These are phyloP conservation scores for Hericium coralloides DNA, from an alignment of 768 basidiomycete genomes.

Conservation along the genomic window DNA sequence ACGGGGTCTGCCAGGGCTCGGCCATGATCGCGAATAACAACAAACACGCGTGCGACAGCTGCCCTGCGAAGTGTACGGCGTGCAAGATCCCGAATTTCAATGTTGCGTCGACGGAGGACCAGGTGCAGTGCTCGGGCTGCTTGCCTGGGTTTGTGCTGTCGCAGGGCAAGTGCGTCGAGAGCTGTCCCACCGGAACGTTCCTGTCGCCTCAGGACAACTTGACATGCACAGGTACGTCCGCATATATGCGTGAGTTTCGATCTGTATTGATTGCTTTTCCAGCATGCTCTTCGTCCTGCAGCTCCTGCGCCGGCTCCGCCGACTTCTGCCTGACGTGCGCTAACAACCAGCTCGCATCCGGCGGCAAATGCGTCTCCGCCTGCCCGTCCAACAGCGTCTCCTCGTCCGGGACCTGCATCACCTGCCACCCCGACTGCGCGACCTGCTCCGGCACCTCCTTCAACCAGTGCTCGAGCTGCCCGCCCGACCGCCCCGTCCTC, in stretches of 20 bases:
- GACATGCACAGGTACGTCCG: conserved; percentile 59
- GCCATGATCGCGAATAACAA: conserved; percentile 70
- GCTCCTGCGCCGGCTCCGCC: conserved; percentile 58
- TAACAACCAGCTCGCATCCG: conserved; percentile 53
- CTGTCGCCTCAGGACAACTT: conserved; percentile 61
- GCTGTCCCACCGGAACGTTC: conserved; percentile 70
- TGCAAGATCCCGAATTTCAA: conserved; percentile 71
- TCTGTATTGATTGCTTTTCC: conserved; percentile 6
- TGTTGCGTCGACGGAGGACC: conserved; percentile 51
- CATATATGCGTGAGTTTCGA: not conserved
- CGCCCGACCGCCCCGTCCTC: conserved; percentile 58
- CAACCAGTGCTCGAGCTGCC: conserved; percentile 71
- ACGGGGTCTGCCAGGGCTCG: conserved; percentile 68
- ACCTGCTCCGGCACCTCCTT: conserved; percentile 75
- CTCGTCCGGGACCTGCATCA: conserved; percentile 54
- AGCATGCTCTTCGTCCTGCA: conserved; percentile 70
- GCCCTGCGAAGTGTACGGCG: conserved; percentile 73
- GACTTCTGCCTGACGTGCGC: conserved; percentile 70
- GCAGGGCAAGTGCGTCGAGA: conserved; percentile 56
- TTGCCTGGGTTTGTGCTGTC: conserved; percentile 69
- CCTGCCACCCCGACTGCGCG: conserved; percentile 83
- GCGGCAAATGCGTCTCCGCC: conserved; percentile 64
- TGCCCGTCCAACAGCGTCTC: conserved; percentile 70
- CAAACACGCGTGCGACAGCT: conserved; percentile 80
- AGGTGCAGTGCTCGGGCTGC: conserved; percentile 71